A percentile compares a stretch with the other conserved stretches of the same genome.
Conservation (phyloP, 768 basidiomycete genomes). For the Amanita rubescens region DNA sequence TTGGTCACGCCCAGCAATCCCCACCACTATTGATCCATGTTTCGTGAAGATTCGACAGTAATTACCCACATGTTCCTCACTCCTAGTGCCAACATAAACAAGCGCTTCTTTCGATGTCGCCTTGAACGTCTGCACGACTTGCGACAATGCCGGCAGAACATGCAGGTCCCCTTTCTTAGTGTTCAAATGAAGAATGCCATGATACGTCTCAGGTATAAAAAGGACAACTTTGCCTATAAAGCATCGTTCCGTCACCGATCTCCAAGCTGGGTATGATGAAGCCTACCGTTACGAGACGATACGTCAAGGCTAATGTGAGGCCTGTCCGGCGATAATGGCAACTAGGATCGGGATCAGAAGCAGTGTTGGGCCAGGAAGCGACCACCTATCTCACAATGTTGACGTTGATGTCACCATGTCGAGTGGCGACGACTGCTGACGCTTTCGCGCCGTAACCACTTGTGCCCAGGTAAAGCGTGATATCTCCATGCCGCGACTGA, state of each 20-base stretch:
- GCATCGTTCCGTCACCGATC: not conserved
- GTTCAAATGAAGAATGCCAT: constrained; percentile 28
- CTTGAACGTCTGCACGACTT: constrained; percentile 25
- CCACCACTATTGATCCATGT: constrained; percentile 34
- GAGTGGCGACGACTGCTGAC: constrained; percentile 27
- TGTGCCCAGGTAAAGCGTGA: constrained; percentile 31
- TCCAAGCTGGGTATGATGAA: not conserved
- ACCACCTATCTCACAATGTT: constrained; percentile 26
- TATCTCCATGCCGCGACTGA: constrained; percentile 32
- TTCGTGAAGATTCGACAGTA: constrained; percentile 32
- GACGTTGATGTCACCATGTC: constrained; percentile 30
- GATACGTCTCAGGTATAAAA: constrained; percentile 28
- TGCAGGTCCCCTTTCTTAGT: constrained; percentile 25
- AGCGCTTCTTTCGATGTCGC: constrained; percentile 29
- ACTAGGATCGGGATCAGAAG: constrained; percentile 15
- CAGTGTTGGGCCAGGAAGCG: not conserved
- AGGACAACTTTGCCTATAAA: constrained; percentile 28
- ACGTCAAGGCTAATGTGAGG: constrained; percentile 33
- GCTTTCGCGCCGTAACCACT: constrained; percentile 24
- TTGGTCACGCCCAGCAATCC: constrained; percentile 34
- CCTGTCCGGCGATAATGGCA: constrained; percentile 22
- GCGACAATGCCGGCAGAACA: constrained; percentile 27
- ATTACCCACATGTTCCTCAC: constrained; percentile 17
- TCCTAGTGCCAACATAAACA: constrained; percentile 22
- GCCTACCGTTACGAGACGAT: constrained; percentile 25